Conservation (phyloP, 1,139 yeast species). For the Magnusiomyces fungicola region DNA sequence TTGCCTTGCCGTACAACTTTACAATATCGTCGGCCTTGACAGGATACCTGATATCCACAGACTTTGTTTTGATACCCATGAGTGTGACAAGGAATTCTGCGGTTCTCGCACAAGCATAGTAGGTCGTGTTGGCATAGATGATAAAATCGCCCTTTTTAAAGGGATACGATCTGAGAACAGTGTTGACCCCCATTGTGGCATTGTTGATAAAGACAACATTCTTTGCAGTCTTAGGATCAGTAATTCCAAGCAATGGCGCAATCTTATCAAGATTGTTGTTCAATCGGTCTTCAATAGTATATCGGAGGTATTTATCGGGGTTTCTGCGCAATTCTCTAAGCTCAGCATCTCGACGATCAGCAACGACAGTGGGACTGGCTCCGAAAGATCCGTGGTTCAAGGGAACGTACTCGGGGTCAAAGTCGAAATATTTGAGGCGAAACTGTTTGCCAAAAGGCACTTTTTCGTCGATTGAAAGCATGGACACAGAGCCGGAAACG, state of each 20-base stretch:
- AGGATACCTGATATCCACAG: constrained; percentile 45
- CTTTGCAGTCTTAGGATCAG: constrained; percentile 18
- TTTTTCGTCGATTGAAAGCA: no score
- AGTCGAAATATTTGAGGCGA: constrained; percentile 41
- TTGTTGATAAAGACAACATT: constrained; percentile 46
- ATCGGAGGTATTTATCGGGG: constrained; percentile 40
- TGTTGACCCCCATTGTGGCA: constrained; percentile 57
- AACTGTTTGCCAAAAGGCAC: constrained; percentile 46
- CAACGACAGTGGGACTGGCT: constrained; percentile 20
- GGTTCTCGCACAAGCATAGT: constrained; percentile 52
- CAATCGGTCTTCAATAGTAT: constrained; percentile 27
- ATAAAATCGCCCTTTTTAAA: constrained; percentile 50
- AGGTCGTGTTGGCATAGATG: constrained; percentile 45
- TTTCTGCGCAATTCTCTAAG: constrained; percentile 28
- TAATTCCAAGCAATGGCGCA: constrained; percentile 22
- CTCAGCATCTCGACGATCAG: constrained; percentile 16
- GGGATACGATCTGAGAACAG: constrained; percentile 49
- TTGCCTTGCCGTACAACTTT: constrained; percentile 34
- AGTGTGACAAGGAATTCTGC: constrained; percentile 40
- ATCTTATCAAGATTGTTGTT: constrained; percentile 31
- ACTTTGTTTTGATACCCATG: constrained; percentile 40
- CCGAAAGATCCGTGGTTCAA: constrained; percentile 27
- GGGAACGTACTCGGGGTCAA: constrained; percentile 19
- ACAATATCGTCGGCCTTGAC: constrained; percentile 42
- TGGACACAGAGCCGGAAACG: no score